phyloP scores from a whole-genome alignment of 768 basidiomycete genomes.

The Suillus hirtellus region DNA sequence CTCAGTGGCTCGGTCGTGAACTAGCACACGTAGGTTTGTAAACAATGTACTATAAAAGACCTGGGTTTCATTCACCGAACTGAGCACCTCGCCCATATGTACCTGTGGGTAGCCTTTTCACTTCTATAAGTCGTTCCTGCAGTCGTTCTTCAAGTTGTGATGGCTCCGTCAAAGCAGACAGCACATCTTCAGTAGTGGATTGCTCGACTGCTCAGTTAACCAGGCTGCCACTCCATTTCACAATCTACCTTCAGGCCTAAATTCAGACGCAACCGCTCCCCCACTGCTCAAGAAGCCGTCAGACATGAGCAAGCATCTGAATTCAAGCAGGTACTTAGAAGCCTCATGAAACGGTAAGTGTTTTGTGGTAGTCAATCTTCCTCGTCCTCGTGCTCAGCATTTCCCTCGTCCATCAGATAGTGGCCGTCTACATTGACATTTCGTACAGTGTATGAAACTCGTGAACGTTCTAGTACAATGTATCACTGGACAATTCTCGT shows the following conservation, averaged over 20 bases:
- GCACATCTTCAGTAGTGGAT: not conserved
- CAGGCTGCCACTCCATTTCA: not conserved
- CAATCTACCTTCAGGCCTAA: not conserved
- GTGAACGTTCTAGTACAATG: slow-evolving; percentile 63
- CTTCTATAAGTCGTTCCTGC: not conserved
- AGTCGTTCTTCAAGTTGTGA: not conserved
- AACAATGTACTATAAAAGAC: not conserved
- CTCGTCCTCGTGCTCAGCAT: slow-evolving; percentile 52
- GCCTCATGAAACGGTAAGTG: slow-evolving; percentile 21
- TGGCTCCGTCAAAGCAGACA: not conserved
- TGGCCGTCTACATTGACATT: slow-evolving; percentile 59
- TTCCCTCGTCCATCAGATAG: slow-evolving; percentile 64
- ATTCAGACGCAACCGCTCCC: not conserved
- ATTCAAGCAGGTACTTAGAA: slow-evolving; percentile 27
- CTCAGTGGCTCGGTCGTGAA: not conserved
- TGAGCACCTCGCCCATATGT: not conserved
- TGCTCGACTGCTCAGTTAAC: not conserved
- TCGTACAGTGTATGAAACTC: slow-evolving; percentile 63
- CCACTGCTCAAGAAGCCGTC: not conserved
- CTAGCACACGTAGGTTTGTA: not conserved
- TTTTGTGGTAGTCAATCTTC: slow-evolving; percentile 46
- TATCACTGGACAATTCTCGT: slow-evolving; percentile 64
- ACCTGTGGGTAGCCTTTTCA: not conserved
- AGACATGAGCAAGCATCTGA: slow-evolving; percentile 20
- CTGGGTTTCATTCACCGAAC: not conserved